Percentiles rank a stretch among this genome's conserved stretches.
Conservation (phyloP, 2,329 filamentous ascomycete genomes). For the Trichoderma lentiforme region DNA sequence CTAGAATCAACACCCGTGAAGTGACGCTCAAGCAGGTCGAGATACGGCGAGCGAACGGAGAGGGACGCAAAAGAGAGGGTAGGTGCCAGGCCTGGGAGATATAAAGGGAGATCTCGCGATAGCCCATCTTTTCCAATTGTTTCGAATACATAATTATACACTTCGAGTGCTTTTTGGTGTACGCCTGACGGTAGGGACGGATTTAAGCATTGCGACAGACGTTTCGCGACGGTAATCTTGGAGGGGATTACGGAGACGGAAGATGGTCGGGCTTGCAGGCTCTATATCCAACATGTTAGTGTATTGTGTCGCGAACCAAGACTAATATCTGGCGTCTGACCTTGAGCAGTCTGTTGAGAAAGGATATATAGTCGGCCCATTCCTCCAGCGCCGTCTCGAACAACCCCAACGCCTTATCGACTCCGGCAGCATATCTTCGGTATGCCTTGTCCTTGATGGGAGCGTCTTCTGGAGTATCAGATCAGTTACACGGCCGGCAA, state of each 20-base stretch:
- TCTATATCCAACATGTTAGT: constrained; percentile 46
- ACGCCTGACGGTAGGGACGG: constrained; percentile 91
- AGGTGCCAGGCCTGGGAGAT: constrained; percentile 83
- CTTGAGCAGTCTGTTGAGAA: constrained; percentile 86
- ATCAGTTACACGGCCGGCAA: constrained; percentile 2
- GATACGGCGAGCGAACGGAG: constrained; percentile 79
- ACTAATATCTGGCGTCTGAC: constrained; percentile 41
- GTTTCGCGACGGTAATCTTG: constrained; percentile 79
- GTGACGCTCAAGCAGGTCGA: constrained; percentile 78
- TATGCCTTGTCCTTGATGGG: constrained; percentile 64
- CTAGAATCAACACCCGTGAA: constrained; percentile 69
- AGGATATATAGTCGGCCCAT: constrained; percentile 99
- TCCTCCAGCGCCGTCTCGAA: constrained; percentile 94
- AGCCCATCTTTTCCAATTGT: constrained; percentile 79
- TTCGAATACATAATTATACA: constrained; percentile 86
- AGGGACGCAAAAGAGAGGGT: constrained; percentile 94
- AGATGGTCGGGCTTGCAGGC: constrained; percentile 79
- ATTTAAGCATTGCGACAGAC: constrained; percentile 91
- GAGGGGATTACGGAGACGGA: constrained; percentile 72
- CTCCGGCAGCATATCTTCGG: constrained; percentile 82
- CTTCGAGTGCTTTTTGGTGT: constrained; percentile 93
- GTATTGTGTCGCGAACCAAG: neutral
- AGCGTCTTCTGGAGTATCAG: constrained; percentile 45
- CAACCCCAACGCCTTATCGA: constrained; percentile 81
- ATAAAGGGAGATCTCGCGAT: constrained; percentile 77